These are phyloP conservation scores for Stipa capillata DNA, from an alignment of 176 grass and related monocot species.

Conservation along the genomic window DNA sequence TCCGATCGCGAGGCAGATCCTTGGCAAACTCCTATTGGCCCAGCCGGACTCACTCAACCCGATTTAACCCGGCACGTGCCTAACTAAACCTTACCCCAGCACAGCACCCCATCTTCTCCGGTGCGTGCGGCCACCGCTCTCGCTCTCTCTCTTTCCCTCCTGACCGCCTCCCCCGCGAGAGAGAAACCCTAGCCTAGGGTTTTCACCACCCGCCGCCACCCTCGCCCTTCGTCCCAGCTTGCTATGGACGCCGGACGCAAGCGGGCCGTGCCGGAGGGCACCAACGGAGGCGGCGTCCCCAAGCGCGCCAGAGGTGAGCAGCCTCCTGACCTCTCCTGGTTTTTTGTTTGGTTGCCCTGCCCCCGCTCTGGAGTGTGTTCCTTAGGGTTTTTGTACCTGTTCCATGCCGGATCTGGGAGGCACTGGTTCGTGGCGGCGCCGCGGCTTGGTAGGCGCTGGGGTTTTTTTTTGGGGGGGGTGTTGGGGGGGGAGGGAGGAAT, in stretches of 20 bases:
- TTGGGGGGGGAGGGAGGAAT: neutral
- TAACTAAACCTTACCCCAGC: too few species aligned
- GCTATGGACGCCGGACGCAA: slow-evolving; percentile 67
- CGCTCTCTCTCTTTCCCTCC: neutral
- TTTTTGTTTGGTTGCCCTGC: neutral
- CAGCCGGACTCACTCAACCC: too few species aligned
- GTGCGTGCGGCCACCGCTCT: neutral
- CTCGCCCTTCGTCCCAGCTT: neutral
- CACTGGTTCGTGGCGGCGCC: neutral
- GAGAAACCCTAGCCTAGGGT: slow-evolving; percentile 51
- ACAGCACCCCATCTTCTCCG: neutral
- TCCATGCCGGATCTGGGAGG: neutral
- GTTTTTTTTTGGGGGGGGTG: too few species aligned
- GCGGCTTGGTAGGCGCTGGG: too few species aligned
- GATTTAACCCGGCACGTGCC: neutral
- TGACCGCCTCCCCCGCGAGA: neutral
- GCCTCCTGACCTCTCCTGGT: neutral
- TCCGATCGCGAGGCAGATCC: neutral
- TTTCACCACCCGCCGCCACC: slow-evolving; percentile 12
- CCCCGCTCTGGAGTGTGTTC: neutral
- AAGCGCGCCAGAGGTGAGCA: slow-evolving; percentile 78
- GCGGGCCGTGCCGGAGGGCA: slow-evolving; percentile 42
- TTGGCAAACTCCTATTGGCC: too few species aligned
- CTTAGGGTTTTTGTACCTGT: neutral
- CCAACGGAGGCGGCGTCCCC: slow-evolving; percentile 38